Evolutionary conservation across 1,139 yeast species (phyloP), one percentile per base, ranked within the genome.

Genomic region (Yamadazyma aaseri): DNA sequence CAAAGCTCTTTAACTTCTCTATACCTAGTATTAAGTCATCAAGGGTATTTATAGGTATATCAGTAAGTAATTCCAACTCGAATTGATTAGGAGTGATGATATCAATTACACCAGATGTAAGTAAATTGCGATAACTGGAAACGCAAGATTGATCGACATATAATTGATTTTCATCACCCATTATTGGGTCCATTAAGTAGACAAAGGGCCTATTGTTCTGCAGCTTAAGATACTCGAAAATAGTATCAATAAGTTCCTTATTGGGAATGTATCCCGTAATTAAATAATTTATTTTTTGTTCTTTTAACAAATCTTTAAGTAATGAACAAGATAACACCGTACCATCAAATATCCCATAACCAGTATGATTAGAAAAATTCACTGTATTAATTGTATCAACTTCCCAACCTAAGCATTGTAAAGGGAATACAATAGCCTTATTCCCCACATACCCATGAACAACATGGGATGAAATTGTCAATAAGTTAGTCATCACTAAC

Each of bases 391-490:
- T 56, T 8, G 74, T 79, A 54, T 86, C 95, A 9, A 85, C 95
- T 47, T 87, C 86, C 95, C 95, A 87, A 3, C 92, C 92, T 8
- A 69, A 60, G 35, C 70, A 71, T 50, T 86, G 96, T 9, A 86
- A 59, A 0, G 96, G 95, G 55, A 86, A 84, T 0, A 86, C 79
- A 1, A 86, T 80, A 1, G 94, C 89, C 38, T 81, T 71, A 53
- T 83, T 84, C 2, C 95, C 95, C 11, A 85, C 95, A 50, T 84
- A 85, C 3, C 96, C 96, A 51, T 86, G 95, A 3, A 79, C 84
- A 2, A 86, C 95, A 55, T 86, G 95, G 6, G 92, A 82, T 55
- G 83, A 90, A 5, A 86, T 71, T 2, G 86, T 45, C 18, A 58
- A 42, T 16, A 48, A 26, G 5, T 35, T 21, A 6, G 38, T 31